phyloP scores from a whole-genome alignment of 192 early-diverging fungal species.

The Coemansia sp. region DNA sequence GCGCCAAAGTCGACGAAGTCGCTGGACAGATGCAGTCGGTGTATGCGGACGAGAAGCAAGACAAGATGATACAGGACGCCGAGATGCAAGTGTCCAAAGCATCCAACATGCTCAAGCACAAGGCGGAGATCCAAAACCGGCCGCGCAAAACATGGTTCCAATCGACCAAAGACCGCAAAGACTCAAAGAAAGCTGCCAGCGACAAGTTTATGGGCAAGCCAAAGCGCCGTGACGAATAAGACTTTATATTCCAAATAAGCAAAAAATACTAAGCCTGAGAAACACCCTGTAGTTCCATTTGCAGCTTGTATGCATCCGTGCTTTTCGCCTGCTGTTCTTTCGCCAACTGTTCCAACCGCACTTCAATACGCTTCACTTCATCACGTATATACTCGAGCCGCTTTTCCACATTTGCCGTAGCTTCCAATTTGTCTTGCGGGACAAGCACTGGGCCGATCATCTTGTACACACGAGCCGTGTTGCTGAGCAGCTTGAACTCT shows the following conservation, averaged over 20 bases:
- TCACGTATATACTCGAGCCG: slow-evolving; percentile 85
- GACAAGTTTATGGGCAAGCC: slow-evolving; percentile 7
- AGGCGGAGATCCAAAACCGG: slow-evolving; percentile 83
- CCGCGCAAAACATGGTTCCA: slow-evolving; percentile 97
- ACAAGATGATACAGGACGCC: slow-evolving; percentile 73
- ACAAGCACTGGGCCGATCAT: slow-evolving; percentile 94
- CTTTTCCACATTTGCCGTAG: slow-evolving; percentile 85
- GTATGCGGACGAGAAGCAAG: slow-evolving; percentile 73
- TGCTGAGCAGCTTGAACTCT: slow-evolving; percentile 85
- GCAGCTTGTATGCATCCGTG: slow-evolving; percentile 64
- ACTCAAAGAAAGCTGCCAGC: slow-evolving; percentile 49
- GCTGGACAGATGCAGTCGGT: slow-evolving; percentile 66
- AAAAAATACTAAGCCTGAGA: slow-evolving; percentile 11
- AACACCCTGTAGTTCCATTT: slow-evolving; percentile 48
- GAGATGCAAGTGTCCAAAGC: slow-evolving; percentile 92
- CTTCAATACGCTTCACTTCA: slow-evolving; percentile 88
- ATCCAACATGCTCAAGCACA: slow-evolving; percentile 79
- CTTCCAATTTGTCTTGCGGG: slow-evolving; percentile 88
- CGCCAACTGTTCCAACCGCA: slow-evolving; percentile 74
- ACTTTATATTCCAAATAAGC: background rate
- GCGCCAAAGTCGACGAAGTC: slow-evolving; percentile 68
- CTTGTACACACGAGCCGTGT: slow-evolving; percentile 89
- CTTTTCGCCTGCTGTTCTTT: slow-evolving; percentile 85
- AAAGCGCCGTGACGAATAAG: background rate
- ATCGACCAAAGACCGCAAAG: slow-evolving; percentile 69